Evolutionary conservation across 1,284 basidiomycete genomes (phyloP).

Genomic region (Cryptococcus wingfieldii): DNA sequence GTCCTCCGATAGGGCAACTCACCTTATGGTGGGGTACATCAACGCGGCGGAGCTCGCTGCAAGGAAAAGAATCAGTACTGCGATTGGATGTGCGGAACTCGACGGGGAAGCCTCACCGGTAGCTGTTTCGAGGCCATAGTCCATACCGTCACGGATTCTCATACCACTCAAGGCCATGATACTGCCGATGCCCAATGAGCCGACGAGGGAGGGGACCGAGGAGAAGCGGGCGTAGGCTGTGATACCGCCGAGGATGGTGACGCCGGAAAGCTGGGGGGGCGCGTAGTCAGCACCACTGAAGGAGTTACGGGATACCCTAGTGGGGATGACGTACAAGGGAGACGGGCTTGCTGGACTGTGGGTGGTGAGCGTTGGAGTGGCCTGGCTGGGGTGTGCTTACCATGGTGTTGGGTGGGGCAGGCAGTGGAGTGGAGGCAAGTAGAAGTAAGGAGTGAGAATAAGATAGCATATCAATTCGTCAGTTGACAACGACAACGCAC

Average conservation of each 20-base stretch:
- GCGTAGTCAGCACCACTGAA: neutral
- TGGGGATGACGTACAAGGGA: neutral
- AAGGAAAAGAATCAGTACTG: neutral
- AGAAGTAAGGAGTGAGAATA: too few species aligned
- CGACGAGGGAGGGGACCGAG: slow-evolving; percentile 30
- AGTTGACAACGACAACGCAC: too few species aligned
- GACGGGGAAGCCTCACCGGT: slow-evolving; percentile 13
- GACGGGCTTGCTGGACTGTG: slow-evolving; percentile 6
- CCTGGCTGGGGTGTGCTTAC: neutral
- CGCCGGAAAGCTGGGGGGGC: slow-evolving; percentile 25
- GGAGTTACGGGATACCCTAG: neutral
- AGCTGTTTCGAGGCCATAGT: slow-evolving; percentile 32
- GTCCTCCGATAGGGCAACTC: neutral
- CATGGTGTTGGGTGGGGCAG: too few species aligned
- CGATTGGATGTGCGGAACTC: neutral
- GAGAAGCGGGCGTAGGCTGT: slow-evolving; percentile 29
- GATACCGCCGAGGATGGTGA: slow-evolving; percentile 31
- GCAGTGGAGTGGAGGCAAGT: too few species aligned
- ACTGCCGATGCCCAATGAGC: slow-evolving; percentile 28
- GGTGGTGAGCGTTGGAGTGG: neutral
- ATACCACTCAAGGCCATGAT: slow-evolving; percentile 32
- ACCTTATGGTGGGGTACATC: slow-evolving; percentile 10
- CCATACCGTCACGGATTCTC: slow-evolving; percentile 36
- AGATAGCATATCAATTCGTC: too few species aligned
- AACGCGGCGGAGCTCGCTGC: slow-evolving; percentile 10